Conservation (phyloP, 495 filamentous ascomycete genomes). For the Lentithecium fluviatile region DNA sequence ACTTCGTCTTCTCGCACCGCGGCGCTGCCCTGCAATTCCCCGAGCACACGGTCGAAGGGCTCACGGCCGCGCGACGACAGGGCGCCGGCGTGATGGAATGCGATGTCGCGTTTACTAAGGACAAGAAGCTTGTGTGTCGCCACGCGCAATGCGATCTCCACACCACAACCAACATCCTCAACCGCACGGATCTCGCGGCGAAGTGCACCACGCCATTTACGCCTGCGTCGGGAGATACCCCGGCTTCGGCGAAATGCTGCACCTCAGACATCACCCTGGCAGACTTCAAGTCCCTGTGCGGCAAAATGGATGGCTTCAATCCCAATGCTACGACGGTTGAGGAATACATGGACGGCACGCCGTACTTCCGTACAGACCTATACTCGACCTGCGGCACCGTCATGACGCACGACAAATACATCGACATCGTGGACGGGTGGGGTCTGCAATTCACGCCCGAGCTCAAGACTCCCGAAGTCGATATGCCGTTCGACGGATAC, state of each 20-base stretch:
- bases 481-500: conserved; percentile 63
- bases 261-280: conserved; percentile 61
- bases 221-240: conserved; percentile 43
- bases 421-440: conserved; percentile 52
- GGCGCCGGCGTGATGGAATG: conserved; percentile 66
- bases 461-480: conserved; percentile 58
- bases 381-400: conserved; percentile 58
- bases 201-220: conserved; percentile 63
- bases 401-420: conserved; percentile 54
- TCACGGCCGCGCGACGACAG: conserved; percentile 56
- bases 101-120: conserved; percentile 62
- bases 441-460: conserved; percentile 61
- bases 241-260: conserved; percentile 58
- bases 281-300: conserved; percentile 60
- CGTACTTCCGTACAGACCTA: conserved; percentile 57
- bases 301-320: conserved; percentile 62
- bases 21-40: conserved; percentile 61
- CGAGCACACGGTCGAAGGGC: conserved; percentile 56
- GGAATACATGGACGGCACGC: conserved; percentile 55
- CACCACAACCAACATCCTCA: conserved; percentile 63
- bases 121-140: conserved; percentile 61
- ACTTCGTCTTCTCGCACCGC: conserved; percentile 58
- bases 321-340: conserved; percentile 52
- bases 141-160: conserved; percentile 64
- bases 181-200: conserved; percentile 52